Evolutionary conservation across 2,329 filamentous ascomycete genomes (phyloP), one percentile per base, ranked within the genome.

Genomic region (Aspergillus uvarum): DNA sequence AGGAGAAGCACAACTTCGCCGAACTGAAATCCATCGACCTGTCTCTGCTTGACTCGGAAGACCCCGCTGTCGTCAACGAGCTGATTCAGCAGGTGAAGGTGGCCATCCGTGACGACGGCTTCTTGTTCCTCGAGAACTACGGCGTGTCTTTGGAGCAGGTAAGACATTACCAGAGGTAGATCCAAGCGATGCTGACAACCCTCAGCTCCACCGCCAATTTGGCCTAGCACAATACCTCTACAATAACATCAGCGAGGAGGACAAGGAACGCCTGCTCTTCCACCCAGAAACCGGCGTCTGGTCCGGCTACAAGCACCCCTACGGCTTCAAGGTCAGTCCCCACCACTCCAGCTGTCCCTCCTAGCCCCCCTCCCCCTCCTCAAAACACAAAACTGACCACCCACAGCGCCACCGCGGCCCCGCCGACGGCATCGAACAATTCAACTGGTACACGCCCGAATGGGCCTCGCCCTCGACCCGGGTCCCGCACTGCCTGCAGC

Each of bases 391-490:
- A 48, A 8, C 42, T 58, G 19, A 59, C n/a, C 5, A 5, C 11
- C 2, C 26, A 42, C 56, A 79, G 76, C 78, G 80, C 50, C 68
- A 78, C 44, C 75, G 73, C 2, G 80, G 78, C 1, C 65, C 73
- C 12, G 67, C 74, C 16, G 82, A 83, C 64, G 81, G 81, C 3
- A 83, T 83, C 56, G 81, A 84, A 63, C 81, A 83, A 60, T 84
- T 83, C 70, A 83, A 83, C 70, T 83, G 78, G 76, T 83, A 83
- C 70, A 77, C 74, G 24, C 68, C 68, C 1, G 80, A 83, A 51
- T 82, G 78, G 76, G 70, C 77, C 60, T 70, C 79, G 59, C 63
- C 70, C 10, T 7, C 21, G 22, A 67, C 75, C 51, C 69, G 78
- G 7, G 71, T 77, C 0, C 82, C 81, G 1, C 74, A 61, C n/a